These are phyloP conservation scores for Hirschfeldia incana DNA, from an alignment of 345 rosid genomes.

Conservation along the genomic window DNA sequence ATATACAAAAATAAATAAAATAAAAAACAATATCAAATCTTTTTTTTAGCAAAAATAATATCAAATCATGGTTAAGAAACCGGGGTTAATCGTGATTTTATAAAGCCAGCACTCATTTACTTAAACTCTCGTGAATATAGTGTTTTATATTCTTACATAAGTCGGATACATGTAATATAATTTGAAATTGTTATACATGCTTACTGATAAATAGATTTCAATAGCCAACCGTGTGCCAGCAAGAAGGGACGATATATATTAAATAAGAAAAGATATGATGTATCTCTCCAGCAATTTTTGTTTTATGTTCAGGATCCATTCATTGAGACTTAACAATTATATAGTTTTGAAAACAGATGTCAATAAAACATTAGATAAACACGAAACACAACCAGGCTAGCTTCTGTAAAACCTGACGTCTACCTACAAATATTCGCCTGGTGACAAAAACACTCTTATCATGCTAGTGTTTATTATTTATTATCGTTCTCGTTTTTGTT, in stretches of 20 bases:
- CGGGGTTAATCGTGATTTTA: not conserved
- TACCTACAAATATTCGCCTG: not conserved
- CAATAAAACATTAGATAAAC: not conserved
- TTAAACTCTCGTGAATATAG: not conserved
- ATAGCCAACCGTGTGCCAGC: slow-evolving; percentile 35
- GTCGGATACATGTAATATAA: not conserved
- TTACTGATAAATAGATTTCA: slow-evolving; percentile 6
- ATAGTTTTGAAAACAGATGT: not conserved
- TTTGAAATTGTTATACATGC: not conserved
- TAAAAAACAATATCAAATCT: too few relatives aligned
- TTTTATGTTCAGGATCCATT: not conserved
- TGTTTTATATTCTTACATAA: not conserved
- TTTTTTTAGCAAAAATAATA: too few relatives aligned
- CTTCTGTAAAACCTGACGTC: slow-evolving; percentile 24
- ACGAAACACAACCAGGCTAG: slow-evolving; percentile 17
- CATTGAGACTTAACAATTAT: not conserved
- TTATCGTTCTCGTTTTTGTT: not conserved
- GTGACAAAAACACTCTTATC: slow-evolving; percentile 12
- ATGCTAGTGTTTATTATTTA: not conserved
- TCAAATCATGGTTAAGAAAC: too few relatives aligned
- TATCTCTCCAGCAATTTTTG: slow-evolving; percentile 20
- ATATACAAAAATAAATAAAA: too few relatives aligned
- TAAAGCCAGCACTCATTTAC: not conserved
- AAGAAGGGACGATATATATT: slow-evolving; percentile 13
- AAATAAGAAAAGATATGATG: slow-evolving; percentile 26